A percentile compares a stretch with the other conserved stretches of the same genome.
These are phyloP conservation scores for Phylloporus sp. DNA, from an alignment of 768 basidiomycete genomes.

Conservation along the genomic window DNA sequence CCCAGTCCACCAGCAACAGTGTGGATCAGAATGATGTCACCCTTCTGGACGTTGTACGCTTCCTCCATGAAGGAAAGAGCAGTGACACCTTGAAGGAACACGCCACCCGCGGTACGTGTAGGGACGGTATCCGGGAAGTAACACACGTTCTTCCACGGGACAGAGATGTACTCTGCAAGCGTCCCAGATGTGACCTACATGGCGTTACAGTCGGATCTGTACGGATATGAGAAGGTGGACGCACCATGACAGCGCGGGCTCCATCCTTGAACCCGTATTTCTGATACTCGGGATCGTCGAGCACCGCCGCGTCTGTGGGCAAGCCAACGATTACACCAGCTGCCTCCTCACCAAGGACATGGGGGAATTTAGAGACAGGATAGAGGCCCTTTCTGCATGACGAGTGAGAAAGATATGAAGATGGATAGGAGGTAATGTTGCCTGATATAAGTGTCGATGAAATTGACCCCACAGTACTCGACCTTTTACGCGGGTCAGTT, in stretches of 20 bases:
- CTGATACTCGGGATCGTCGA: slow-evolving; percentile 59
- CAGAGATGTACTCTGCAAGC: slow-evolving; percentile 69
- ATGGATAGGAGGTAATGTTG: slow-evolving; percentile 26
- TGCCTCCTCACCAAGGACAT: slow-evolving; percentile 70
- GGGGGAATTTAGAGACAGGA: slow-evolving; percentile 51
- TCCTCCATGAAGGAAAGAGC: slow-evolving; percentile 75
- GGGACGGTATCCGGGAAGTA: slow-evolving; percentile 62
- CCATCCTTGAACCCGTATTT: slow-evolving; percentile 62
- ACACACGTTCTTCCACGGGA: slow-evolving; percentile 56
- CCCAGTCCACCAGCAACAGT: slow-evolving; percentile 91
- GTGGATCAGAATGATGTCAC: slow-evolving; percentile 78
- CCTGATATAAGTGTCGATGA: slow-evolving; percentile 81
- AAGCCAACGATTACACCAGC: slow-evolving; percentile 72
- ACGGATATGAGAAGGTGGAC: slow-evolving; percentile 17
- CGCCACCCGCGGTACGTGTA: slow-evolving; percentile 60
- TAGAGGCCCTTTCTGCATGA: slow-evolving; percentile 59
- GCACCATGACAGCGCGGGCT: slow-evolving; percentile 65
- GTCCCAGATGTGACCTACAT: slow-evolving; percentile 42
- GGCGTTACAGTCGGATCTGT: background rate
- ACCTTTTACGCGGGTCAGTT: slow-evolving; percentile 37
- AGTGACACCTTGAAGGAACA: slow-evolving; percentile 72
- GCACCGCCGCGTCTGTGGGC: slow-evolving; percentile 59
- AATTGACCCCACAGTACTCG: slow-evolving; percentile 80
- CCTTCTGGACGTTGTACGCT: slow-evolving; percentile 76
- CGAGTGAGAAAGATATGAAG: background rate